A percentile compares a stretch with the other conserved stretches of the same genome.
Conservation (phyloP, 306 rosid genomes). For the Senna siamea region DNA sequence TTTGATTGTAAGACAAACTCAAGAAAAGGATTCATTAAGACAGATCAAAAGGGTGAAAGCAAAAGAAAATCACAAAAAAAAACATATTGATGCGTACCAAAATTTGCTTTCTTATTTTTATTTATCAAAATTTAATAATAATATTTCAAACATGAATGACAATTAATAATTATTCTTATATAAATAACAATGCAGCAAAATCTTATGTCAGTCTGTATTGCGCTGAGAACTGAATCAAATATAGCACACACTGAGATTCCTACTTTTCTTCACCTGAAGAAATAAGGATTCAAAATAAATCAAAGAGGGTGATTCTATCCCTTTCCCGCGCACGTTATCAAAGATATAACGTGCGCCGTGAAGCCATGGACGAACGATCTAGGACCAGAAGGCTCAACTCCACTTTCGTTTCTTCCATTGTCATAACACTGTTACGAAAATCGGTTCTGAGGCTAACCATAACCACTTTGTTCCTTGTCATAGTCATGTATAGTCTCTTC, state of each 20-base stretch:
- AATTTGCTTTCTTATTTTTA: neutral
- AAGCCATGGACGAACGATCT: constrained; percentile 41
- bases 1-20: neutral
- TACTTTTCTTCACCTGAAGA: neutral
- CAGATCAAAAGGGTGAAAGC: neutral
- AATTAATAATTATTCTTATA: no score
- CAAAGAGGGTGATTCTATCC: neutral
- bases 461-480: constrained; percentile 40
- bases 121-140: no score
- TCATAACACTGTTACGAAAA: constrained; percentile 47
- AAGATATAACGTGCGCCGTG: neutral
- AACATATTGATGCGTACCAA: neutral
- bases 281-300: neutral
- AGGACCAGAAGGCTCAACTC: constrained; percentile 39
- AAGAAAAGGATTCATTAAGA: neutral
- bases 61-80: neutral
- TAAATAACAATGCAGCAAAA: no score
- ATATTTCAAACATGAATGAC: no score
- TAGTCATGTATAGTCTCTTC: neutral
- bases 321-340: neutral
- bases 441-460: constrained; percentile 64
- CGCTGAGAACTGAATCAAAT: no score
- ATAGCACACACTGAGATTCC: no score
- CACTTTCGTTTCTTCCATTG: neutral
- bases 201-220: no score